A percentile compares a stretch with the other conserved stretches of the same genome.
phyloP scores from a whole-genome alignment of 805 yeast species.

The Candida loeiensis region DNA sequence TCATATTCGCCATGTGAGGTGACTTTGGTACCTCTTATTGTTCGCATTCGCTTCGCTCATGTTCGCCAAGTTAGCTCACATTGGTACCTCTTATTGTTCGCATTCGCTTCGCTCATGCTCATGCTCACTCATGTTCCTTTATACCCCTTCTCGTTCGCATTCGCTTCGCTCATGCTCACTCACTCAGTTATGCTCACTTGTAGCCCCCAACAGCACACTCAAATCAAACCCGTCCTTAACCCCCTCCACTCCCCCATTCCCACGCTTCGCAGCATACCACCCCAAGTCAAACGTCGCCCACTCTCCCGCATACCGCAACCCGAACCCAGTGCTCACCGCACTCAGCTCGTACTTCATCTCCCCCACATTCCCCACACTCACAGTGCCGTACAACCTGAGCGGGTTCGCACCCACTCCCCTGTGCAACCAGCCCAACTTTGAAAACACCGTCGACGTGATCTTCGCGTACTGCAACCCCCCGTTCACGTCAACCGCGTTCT shows the following conservation, averaged over 20 bases:
- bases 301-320: slow-evolving; percentile 35
- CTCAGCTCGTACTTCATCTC: slow-evolving; percentile 17
- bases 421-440: slow-evolving; percentile 52
- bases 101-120: too few relatives aligned
- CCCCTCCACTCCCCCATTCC: slow-evolving; percentile 20
- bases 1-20: too few relatives aligned
- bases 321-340: slow-evolving; percentile 32
- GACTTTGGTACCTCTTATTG: too few relatives aligned
- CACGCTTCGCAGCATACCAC: slow-evolving; percentile 29
- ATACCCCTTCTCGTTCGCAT: too few relatives aligned
- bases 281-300: slow-evolving; percentile 44
- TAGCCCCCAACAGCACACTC: slow-evolving; percentile 38
- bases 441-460: slow-evolving; percentile 54
- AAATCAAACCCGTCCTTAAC: slow-evolving; percentile 39
- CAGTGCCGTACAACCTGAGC: slow-evolving; percentile 53
- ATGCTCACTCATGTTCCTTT: too few relatives aligned
- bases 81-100: too few relatives aligned
- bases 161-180: neutral
- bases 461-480: slow-evolving; percentile 69
- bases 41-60: too few relatives aligned
- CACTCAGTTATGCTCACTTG: slow-evolving; percentile 15
- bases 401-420: slow-evolving; percentile 20
- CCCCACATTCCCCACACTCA: slow-evolving; percentile 61
- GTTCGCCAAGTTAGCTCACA: too few relatives aligned
- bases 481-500: slow-evolving; percentile 65